These are phyloP conservation scores for Colletotrichum euphorbiae DNA, from an alignment of 2,329 filamentous ascomycete species.

Conservation along the genomic window DNA sequence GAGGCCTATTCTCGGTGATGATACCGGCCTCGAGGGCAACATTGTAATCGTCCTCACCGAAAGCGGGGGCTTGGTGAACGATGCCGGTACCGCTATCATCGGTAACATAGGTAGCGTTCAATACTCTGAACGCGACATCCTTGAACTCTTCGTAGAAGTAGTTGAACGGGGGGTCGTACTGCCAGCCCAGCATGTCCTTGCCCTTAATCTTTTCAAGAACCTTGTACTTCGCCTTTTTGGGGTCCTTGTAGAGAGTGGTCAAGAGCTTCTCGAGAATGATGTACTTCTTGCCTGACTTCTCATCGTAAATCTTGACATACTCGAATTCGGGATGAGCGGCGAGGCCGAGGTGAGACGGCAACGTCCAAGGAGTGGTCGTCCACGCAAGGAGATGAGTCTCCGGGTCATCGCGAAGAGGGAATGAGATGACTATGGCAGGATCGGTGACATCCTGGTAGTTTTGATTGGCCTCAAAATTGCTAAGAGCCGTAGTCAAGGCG, in stretches of 20 bases:
- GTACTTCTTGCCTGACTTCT: constrained; percentile 84
- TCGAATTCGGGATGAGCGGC: constrained; percentile 86
- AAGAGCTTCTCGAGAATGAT: constrained; percentile 86
- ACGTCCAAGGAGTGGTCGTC: constrained; percentile 90
- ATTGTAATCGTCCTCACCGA: constrained; percentile 96
- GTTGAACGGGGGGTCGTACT: constrained; percentile 88
- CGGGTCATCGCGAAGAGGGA: constrained; percentile 83
- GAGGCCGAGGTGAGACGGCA: constrained; percentile 83
- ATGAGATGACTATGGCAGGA: constrained; percentile 88
- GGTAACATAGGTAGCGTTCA: constrained; percentile 88
- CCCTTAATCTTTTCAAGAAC: constrained; percentile 83
- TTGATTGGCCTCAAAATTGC: constrained; percentile 90
- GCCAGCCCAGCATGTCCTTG: constrained; percentile 87
- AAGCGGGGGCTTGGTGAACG: constrained; percentile 92
- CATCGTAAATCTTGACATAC: constrained; percentile 87
- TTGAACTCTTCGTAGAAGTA: constrained; percentile 94
- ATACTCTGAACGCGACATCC: constrained; percentile 82
- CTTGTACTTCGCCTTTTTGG: constrained; percentile 94
- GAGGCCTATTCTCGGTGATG: constrained; percentile 79
- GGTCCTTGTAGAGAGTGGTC: constrained; percentile 89
- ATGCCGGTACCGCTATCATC: constrained; percentile 92
- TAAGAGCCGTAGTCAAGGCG: constrained; percentile 61
- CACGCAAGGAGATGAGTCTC: constrained; percentile 83
- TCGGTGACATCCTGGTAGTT: constrained; percentile 96
- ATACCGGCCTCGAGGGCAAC: constrained; percentile 81